phyloP scores from a whole-genome alignment of 2,329 filamentous ascomycete species.

The Aureobasidium subglaciale region DNA sequence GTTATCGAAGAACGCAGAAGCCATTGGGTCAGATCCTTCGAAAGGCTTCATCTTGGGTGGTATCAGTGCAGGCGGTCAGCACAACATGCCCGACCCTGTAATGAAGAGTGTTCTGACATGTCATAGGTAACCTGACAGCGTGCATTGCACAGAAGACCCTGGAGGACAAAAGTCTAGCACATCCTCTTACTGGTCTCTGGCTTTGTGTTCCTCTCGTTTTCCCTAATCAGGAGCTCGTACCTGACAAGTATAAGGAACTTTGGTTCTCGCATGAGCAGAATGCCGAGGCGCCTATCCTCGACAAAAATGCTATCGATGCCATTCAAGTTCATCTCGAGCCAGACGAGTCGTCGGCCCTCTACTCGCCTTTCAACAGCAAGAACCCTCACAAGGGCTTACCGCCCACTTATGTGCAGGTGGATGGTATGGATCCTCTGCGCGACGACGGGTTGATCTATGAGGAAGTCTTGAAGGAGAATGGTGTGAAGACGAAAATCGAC shows the following conservation, averaged over 20 bases:
- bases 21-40: constrained; percentile 35
- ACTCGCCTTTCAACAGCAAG: constrained; percentile 29
- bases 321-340: constrained; percentile 19
- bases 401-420: constrained; percentile 44
- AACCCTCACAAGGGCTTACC: constrained; percentile 33
- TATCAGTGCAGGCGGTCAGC: constrained; percentile 37
- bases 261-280: constrained; percentile 40
- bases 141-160: constrained; percentile 35
- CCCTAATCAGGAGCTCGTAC: constrained; percentile 26
- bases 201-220: constrained; percentile 37
- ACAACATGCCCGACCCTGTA: fast-evolving
- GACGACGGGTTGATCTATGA: constrained; percentile 51
- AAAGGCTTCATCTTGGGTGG: constrained; percentile 46
- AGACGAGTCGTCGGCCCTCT: constrained; percentile 18
- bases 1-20: constrained; percentile 35
- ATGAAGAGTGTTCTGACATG: background rate
- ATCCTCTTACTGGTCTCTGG: constrained; percentile 42
- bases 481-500: constrained; percentile 39
- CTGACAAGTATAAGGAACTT: constrained; percentile 33
- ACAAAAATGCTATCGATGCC: constrained; percentile 22
- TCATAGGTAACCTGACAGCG: constrained; percentile 29
- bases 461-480: constrained; percentile 38
- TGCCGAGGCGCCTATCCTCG: constrained; percentile 30
- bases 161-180: constrained; percentile 33
- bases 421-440: constrained; percentile 44